Evolutionary conservation across 805 yeast species (phyloP), one percentile per base, ranked within the genome.

Genomic region (Metschnikowia dekortorum): DNA sequence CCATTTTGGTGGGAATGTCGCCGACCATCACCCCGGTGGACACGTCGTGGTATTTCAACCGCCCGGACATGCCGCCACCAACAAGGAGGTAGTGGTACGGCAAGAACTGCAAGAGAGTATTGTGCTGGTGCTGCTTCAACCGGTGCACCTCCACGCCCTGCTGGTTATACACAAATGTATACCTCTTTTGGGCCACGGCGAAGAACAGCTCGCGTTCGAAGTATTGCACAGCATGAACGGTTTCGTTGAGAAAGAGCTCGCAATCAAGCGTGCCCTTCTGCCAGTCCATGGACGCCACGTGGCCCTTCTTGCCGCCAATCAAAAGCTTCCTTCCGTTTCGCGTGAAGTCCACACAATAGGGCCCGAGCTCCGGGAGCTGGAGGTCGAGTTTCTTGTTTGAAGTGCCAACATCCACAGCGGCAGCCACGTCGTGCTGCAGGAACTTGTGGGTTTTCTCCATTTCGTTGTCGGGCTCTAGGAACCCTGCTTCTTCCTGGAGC

Each of bases 101-200:
- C 57, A 94, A 75, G 62, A 89, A 94, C 55, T 91, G 96, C 61
- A 94, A 72, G 52, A 80, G 74, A 36, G 91, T 88, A 29, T 85
- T 85, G 59, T 91, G 98, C 30, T 89, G 75, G 66, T 94, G 99
- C 63, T 88, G 94, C 61, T 87, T 87, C 68, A 94, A 75, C 61
- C 95, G 81, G 69, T 94, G 99, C 52, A 94, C 71, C 75, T 94
- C 99, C 48, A 85, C 78, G 30, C 99, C 99, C 54, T 84, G 82
- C 57, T 85, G 84, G 68, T 94, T 97, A 67, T 94, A 94, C 35
- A 94, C 87, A 65, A 85, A 94, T 0, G 94, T 87, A 68, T 92
- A 89, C 66, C 89, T 91, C 70, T 90, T 91, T 70, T 94, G 99
- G 1, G 99, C 98, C 14, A 85, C 96, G 0, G 99, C 99, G 71